A percentile compares a stretch with the other conserved stretches of the same genome.
Conservation (phyloP, 2,329 filamentous ascomycete species). For the Helotiales sp. region DNA sequence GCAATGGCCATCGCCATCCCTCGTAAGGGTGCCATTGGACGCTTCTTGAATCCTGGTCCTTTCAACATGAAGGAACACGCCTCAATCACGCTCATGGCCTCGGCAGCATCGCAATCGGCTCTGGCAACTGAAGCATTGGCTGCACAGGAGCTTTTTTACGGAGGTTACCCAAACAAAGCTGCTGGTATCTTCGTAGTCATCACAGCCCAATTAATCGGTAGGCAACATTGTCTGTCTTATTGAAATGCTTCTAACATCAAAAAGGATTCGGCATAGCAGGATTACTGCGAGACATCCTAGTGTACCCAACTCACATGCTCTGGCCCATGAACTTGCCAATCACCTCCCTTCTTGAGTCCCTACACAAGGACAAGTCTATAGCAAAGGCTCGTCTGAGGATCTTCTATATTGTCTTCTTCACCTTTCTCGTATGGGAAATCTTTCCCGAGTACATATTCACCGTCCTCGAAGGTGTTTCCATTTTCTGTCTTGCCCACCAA, state of each 20-base stretch:
- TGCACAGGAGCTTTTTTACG: slow-evolving; percentile 68
- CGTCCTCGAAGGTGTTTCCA: background rate
- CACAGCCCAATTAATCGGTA: slow-evolving; percentile 60
- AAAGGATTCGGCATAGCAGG: slow-evolving; percentile 65
- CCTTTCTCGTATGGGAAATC: slow-evolving; percentile 47
- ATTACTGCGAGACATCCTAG: slow-evolving; percentile 55
- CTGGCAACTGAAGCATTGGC: slow-evolving; percentile 68
- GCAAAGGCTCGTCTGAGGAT: slow-evolving; percentile 40
- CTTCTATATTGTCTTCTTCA: slow-evolving; percentile 42
- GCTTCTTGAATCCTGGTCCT: slow-evolving; percentile 59
- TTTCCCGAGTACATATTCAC: slow-evolving; percentile 40
- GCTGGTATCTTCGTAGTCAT: slow-evolving; percentile 57
- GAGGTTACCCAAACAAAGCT: slow-evolving; percentile 56
- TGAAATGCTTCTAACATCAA: no score
- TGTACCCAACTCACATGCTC: slow-evolving; percentile 60
- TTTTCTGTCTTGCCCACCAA: slow-evolving; percentile 6
- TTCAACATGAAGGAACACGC: slow-evolving; percentile 70
- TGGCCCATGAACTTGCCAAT: slow-evolving; percentile 58
- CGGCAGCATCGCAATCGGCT: slow-evolving; percentile 64
- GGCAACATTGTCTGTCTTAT: no score
- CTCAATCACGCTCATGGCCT: slow-evolving; percentile 59
- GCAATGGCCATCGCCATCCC: slow-evolving; percentile 40
- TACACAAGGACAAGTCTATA: slow-evolving; percentile 37
- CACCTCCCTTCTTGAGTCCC: slow-evolving; percentile 46
- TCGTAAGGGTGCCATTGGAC: slow-evolving; percentile 35